A percentile compares a stretch with the other conserved stretches of the same genome.
Conservation (phyloP, 371 early-diverging fungal genomes). For the Coemansia sp. region DNA sequence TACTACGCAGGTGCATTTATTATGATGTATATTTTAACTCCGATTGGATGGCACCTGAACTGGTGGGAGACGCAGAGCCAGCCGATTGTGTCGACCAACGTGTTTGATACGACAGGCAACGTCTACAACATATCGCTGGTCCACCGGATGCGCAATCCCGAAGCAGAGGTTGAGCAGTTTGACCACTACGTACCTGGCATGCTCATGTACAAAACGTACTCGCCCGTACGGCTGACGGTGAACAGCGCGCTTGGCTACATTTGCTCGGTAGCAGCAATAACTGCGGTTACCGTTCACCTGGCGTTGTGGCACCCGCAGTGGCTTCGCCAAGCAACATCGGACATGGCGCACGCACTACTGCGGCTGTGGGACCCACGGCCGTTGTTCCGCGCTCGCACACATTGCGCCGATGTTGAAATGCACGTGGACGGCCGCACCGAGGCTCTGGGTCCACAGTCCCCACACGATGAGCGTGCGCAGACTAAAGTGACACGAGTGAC, state of each 20-base stretch:
- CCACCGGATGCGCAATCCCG: conserved; percentile 8
- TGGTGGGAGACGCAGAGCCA: conserved; percentile 55
- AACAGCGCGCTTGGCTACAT: conserved; percentile 45
- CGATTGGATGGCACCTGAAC: conserved; percentile 65
- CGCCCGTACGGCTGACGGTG: conserved; percentile 41
- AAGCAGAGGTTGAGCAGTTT: neutral
- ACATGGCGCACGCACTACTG: conserved; percentile 22
- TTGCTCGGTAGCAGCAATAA: conserved; percentile 40
- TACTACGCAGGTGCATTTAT: conserved; percentile 63
- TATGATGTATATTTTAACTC: conserved; percentile 70
- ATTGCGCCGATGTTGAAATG: neutral
- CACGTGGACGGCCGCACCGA: neutral
- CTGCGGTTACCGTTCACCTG: conserved; percentile 36
- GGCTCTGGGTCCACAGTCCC: neutral
- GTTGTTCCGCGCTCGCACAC: conserved; percentile 7
- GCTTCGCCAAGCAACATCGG: conserved; percentile 18
- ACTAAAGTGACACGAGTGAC: neutral
- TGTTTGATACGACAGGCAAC: conserved; percentile 36
- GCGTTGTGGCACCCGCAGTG: conserved; percentile 41
- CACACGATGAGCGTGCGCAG: neutral
- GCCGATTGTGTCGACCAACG: conserved; percentile 54
- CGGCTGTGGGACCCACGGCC: conserved; percentile 41
- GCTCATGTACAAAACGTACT: conserved; percentile 36
- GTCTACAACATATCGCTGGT: conserved; percentile 40
- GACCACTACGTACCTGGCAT: conserved; percentile 8